phyloP scores from a whole-genome alignment of 1,139 yeast species.

The Sugiyamaella paludigena region DNA sequence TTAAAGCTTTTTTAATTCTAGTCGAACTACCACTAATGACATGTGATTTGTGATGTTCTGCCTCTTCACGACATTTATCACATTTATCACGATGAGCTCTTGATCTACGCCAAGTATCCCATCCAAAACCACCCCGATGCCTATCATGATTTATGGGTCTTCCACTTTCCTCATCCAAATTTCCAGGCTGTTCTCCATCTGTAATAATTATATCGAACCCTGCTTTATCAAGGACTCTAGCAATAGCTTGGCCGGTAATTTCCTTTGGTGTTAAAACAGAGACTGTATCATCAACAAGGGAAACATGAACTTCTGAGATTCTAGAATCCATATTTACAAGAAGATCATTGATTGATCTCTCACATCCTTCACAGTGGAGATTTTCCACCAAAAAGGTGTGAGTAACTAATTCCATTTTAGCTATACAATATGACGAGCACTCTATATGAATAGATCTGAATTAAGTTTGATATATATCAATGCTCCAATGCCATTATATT shows the following conservation, averaged over 20 bases:
- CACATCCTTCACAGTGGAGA: constrained; percentile 55
- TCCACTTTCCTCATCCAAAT: not conserved
- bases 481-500: no score
- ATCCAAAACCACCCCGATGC: constrained; percentile 9
- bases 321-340: constrained; percentile 28
- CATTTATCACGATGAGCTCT: constrained; percentile 22
- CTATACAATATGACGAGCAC: no score
- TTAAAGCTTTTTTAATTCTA: constrained; percentile 5
- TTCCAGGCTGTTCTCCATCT: constrained; percentile 17
- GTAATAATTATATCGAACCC: constrained; percentile 37
- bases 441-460: no score
- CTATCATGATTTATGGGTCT: not conserved
- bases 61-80: constrained; percentile 22
- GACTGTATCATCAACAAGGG: constrained; percentile 34
- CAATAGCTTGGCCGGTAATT: constrained; percentile 20
- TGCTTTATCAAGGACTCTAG: constrained; percentile 23
- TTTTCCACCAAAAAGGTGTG: constrained; percentile 39
- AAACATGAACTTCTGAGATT: constrained; percentile 30
- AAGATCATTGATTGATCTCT: constrained; percentile 37
- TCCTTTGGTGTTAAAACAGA: constrained; percentile 24
- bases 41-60: constrained; percentile 1
- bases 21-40: not conserved
- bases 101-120: constrained; percentile 9
- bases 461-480: no score
- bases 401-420: constrained; percentile 12